phyloP scores from a whole-genome alignment of 169 alveolate genomes.

The Condylostoma magnum region DNA sequence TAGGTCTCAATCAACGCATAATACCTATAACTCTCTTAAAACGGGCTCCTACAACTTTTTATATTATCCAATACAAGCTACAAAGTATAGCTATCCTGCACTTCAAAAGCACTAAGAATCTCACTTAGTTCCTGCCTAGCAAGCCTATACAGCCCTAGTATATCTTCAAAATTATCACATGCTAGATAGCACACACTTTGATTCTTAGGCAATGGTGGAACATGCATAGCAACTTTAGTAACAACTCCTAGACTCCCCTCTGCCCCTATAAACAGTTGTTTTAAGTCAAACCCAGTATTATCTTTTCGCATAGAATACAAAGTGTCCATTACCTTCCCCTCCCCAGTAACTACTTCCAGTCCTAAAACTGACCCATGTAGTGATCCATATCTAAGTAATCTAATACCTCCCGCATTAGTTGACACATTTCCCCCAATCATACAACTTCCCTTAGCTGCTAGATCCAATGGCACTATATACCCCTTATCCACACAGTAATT shows the following conservation, averaged over 20 bases:
- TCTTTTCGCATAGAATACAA: slow-evolving; percentile 64
- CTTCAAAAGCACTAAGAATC: slow-evolving; percentile 51
- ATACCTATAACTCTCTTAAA: slow-evolving; percentile 32
- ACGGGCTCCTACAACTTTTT: slow-evolving; percentile 26
- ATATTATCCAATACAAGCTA: background rate
- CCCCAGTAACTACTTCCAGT: slow-evolving; percentile 67
- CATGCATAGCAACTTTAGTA: slow-evolving; percentile 67
- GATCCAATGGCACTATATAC: slow-evolving; percentile 70
- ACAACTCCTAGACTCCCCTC: slow-evolving; percentile 86
- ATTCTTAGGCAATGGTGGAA: slow-evolving; percentile 47
- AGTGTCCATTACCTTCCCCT: slow-evolving; percentile 55
- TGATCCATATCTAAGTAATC: slow-evolving; percentile 74
- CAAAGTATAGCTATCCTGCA: slow-evolving; percentile 30
- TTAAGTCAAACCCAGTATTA: slow-evolving; percentile 74
- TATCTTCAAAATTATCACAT: slow-evolving; percentile 41
- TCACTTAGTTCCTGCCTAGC: slow-evolving; percentile 33
- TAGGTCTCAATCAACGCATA: slow-evolving; percentile 50
- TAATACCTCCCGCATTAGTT: slow-evolving; percentile 87
- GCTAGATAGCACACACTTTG: slow-evolving; percentile 37
- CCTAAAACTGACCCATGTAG: slow-evolving; percentile 75
- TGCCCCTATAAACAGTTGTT: slow-evolving; percentile 81
- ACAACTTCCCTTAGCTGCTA: slow-evolving; percentile 87
- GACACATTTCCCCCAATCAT: slow-evolving; percentile 83
- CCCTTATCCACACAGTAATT: slow-evolving; percentile 38
- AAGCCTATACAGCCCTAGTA: slow-evolving; percentile 11